Evolutionary conservation across 352 stramenopile genomes (phyloP).

Genomic region (Blastocystis sp.): DNA sequence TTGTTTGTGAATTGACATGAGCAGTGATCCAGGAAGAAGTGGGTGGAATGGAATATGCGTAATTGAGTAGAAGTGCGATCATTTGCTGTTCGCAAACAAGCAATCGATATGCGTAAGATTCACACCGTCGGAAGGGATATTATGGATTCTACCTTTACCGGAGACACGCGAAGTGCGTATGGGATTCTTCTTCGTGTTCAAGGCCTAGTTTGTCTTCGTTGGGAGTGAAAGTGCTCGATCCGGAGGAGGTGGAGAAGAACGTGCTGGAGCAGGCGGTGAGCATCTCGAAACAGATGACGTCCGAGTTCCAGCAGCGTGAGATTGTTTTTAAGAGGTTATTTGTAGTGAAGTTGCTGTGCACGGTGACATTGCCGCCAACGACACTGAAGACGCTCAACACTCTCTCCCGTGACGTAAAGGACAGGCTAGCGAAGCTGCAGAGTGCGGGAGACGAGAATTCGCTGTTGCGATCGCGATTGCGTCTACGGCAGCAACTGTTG

Average conservation of each 20-base stretch:
- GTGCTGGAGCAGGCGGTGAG: constrained; percentile 5
- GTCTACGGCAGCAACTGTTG: not conserved
- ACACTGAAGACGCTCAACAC: not conserved
- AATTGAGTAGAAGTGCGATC: not conserved
- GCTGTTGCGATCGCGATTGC: not conserved
- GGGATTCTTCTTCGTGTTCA: not conserved
- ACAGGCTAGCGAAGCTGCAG: too few relatives aligned
- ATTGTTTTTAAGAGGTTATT: not conserved
- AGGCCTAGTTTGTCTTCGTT: constrained; percentile 20
- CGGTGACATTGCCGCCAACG: not conserved
- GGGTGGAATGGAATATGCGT: not conserved
- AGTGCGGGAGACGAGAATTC: not conserved
- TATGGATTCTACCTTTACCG: constrained; percentile 26
- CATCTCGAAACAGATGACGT: not conserved
- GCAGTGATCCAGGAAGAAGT: not conserved
- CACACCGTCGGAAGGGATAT: constrained; percentile 34
- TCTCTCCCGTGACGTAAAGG: not conserved
- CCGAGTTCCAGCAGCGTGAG: constrained; percentile 4
- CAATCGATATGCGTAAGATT: constrained; percentile 47
- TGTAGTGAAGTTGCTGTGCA: constrained; percentile 25
- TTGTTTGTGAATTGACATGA: not conserved
- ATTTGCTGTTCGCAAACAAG: constrained; percentile 24
- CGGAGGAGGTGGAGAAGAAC: constrained; percentile 46
- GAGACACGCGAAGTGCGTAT: constrained; percentile 4
- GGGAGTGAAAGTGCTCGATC: constrained; percentile 36